A percentile compares a stretch with the other conserved stretches of the same genome.
These are phyloP conservation scores for Barnettozyma siamensis DNA, from an alignment of 805 yeast species.

Conservation along the genomic window DNA sequence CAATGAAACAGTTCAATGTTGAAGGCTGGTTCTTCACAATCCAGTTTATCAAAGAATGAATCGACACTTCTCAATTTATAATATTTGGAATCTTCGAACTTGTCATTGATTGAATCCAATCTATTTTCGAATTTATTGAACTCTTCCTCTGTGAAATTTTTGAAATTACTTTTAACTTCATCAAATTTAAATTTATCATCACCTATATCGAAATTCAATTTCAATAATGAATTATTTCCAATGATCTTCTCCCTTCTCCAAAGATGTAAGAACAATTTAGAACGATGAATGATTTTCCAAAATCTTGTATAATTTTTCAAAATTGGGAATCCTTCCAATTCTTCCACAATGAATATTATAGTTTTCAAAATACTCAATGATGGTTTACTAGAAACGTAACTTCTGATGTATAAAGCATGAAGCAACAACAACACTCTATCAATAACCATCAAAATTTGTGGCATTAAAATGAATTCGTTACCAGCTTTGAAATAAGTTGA, in stretches of 20 bases:
- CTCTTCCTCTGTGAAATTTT: slow-evolving; percentile 5
- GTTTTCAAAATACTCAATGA: slow-evolving; percentile 11
- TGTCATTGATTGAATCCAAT: slow-evolving; percentile 12
- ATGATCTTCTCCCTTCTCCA: slow-evolving; percentile 11
- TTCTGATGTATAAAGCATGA: slow-evolving; percentile 9
- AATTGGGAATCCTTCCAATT: slow-evolving; percentile 14
- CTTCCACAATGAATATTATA: slow-evolving; percentile 15
- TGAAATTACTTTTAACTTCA: slow-evolving; percentile 8
- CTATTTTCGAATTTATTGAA: slow-evolving; percentile 9
- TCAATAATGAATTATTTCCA: slow-evolving; percentile 12
- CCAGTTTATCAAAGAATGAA: slow-evolving; percentile 11
- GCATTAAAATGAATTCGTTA: slow-evolving; percentile 16
- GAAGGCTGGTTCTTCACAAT: slow-evolving; percentile 18
- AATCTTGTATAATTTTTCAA: slow-evolving; percentile 16
- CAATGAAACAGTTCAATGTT: slow-evolving; percentile 11
- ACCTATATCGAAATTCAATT: slow-evolving; percentile 2
- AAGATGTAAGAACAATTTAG: slow-evolving; percentile 13
- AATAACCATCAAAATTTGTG: slow-evolving; percentile 10
- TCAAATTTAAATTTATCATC: slow-evolving; percentile 11
- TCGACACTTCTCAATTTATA: slow-evolving; percentile 4
- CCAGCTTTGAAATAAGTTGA: slow-evolving; percentile 17
- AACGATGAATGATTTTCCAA: slow-evolving; percentile 15
- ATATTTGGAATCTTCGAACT: slow-evolving; percentile 14
- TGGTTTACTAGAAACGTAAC: slow-evolving; percentile 4
- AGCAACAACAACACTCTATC: slow-evolving; percentile 12